phyloP scores from a whole-genome alignment of 2,329 filamentous ascomycete genomes.

The Mollisiaceae sp. region DNA sequence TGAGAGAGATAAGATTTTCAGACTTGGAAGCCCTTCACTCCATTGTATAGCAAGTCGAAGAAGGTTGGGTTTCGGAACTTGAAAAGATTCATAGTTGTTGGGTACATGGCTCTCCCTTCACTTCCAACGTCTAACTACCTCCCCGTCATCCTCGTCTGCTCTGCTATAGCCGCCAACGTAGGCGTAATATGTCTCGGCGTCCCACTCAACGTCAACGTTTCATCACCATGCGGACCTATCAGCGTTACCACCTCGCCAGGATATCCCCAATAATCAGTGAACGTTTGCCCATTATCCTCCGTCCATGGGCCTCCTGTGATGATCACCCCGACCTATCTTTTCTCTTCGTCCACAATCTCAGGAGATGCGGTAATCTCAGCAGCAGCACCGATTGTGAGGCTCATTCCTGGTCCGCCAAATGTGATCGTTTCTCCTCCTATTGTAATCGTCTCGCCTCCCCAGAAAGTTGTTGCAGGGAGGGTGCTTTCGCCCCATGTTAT shows the following conservation, averaged over 20 bases:
- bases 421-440: slow-evolving; percentile 11
- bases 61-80: no score
- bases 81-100: no score
- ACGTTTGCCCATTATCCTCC: neutral
- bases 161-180: neutral
- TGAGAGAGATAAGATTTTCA: no score
- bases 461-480: slow-evolving; percentile 1
- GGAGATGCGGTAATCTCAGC: neutral
- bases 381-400: neutral
- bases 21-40: no score
- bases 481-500: slow-evolving; percentile 2
- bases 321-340: neutral
- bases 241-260: neutral
- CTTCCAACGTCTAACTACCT: no score
- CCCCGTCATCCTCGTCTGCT: no score
- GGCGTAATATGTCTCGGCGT: slow-evolving; percentile 2
- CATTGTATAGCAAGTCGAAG: no score
- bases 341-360: neutral
- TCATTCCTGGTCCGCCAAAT: slow-evolving; percentile 4
- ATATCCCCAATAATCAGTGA: neutral
- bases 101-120: no score
- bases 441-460: slow-evolving; percentile 4
- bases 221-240: neutral
- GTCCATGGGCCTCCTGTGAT: neutral
- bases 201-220: neutral